Conservation (phyloP, 1,284 basidiomycete genomes). For the Flammula alnicola region DNA sequence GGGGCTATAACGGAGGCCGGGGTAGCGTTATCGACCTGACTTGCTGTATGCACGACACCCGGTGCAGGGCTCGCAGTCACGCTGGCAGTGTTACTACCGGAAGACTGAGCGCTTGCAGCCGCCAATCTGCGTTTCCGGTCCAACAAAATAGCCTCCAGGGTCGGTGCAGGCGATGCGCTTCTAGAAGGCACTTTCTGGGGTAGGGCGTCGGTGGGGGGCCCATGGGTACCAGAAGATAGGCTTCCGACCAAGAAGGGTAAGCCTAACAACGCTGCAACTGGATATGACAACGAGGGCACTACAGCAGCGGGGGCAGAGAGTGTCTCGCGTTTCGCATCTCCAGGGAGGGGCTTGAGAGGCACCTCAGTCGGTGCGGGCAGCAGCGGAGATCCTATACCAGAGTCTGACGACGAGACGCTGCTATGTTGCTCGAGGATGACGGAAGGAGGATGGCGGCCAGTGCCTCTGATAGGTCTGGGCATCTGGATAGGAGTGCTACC, state of each 20-base stretch:
- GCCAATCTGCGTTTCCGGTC: slow-evolving; percentile 53
- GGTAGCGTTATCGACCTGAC: background rate
- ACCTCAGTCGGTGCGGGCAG: background rate
- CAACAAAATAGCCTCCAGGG: slow-evolving; percentile 65
- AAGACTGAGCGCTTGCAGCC: slow-evolving; percentile 17
- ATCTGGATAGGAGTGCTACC: slow-evolving; percentile 21
- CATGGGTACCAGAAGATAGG: background rate
- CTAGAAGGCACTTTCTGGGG: slow-evolving; percentile 26
- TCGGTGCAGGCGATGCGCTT: slow-evolving; percentile 51
- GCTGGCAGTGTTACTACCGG: no score
- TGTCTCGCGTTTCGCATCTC: background rate
- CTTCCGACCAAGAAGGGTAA: no score
- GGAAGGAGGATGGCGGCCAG: slow-evolving; percentile 22
- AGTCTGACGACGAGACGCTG: slow-evolving; percentile 25
- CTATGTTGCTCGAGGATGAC: slow-evolving; percentile 30
- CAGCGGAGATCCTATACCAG: slow-evolving; percentile 9
- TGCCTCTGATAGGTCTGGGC: slow-evolving; percentile 25
- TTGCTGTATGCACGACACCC: background rate
- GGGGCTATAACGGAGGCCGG: background rate
- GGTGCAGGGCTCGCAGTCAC: background rate
- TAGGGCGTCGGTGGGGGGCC: background rate
- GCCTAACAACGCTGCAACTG: no score
- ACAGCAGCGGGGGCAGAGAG: background rate
- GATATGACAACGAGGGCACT: no score
- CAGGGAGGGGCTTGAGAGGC: background rate